Conservation (phyloP, 1,139 yeast species). For the Zygosaccharomyces sapae region DNA sequence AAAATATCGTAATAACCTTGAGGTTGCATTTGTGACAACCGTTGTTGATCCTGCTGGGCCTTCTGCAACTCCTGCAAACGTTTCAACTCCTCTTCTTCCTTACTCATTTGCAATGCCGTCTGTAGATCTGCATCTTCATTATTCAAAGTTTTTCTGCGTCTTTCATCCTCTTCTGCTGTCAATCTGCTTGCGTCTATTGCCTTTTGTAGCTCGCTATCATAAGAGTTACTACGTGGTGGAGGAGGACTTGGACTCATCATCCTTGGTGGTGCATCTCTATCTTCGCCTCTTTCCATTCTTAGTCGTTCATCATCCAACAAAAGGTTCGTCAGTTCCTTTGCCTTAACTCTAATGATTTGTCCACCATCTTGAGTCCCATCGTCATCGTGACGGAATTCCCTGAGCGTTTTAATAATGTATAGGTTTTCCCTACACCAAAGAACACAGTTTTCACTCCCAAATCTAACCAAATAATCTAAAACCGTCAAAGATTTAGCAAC, state of each 20-base stretch:
- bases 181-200: constrained; percentile 78
- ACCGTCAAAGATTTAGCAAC: constrained; percentile 88
- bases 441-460: constrained; percentile 88
- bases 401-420: constrained; percentile 81
- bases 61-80: constrained; percentile 47
- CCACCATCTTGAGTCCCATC: constrained; percentile 85
- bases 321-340: constrained; percentile 79
- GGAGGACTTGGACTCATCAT: background rate
- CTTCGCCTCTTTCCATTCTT: constrained; percentile 56
- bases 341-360: constrained; percentile 81
- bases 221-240: constrained; percentile 35
- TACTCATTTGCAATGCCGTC: constrained; percentile 75
- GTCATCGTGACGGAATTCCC: constrained; percentile 85
- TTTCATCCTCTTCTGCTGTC: constrained; percentile 85
- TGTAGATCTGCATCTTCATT: constrained; percentile 58
- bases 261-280: constrained; percentile 16
- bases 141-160: constrained; percentile 42
- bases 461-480: constrained; percentile 79
- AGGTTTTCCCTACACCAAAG: constrained; percentile 90
- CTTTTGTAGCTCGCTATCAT: constrained; percentile 75
- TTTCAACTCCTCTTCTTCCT: constrained; percentile 84
- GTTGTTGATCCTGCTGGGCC: constrained; percentile 44
- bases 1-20: constrained; percentile 55
- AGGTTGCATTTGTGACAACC: constrained; percentile 44
- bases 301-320: constrained; percentile 82